Base-by-base conservation (phyloP, 352 stramenopile species). In the Phytophthora pseudosyringae region DNA sequence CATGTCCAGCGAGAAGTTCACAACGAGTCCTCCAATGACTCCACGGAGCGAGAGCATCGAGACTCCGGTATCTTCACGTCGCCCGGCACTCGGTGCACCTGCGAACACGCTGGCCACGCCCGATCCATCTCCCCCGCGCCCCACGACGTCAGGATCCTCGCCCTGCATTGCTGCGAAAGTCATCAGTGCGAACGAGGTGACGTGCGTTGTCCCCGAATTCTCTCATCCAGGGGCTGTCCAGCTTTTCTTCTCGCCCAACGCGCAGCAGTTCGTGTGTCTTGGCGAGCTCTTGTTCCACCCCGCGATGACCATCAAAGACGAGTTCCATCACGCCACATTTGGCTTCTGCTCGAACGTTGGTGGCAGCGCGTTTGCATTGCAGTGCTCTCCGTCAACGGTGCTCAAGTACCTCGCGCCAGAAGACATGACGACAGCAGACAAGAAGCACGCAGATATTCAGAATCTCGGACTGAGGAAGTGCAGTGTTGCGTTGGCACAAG, bases 231-330 rank as follows among this genome's bases (percentile, higher is more conserved):
- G 80, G 0, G 35, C 47, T 5, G 72, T 90, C 4, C 41, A 75
- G 13, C 78, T 93, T 15, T 87, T 75, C 31, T 76, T 93, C 33
- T 93, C 83, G 1, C 74, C 83, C 29, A 93, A 93, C 18, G 73
- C 83, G 2, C 83, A 93, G 67, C 81, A 93, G 58, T 93, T 93
- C 16, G 63, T 90, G 10, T 85, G 63, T 38, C 64, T 93, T 1
- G 83, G 83, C 0, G 76, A 83, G 15, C 29, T 93, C 1, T 51
- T 78, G 16, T 74, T 91, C 25, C 83, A 93, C 49, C 70, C 79
- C 0, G 64, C 81, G 1, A 67, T 91, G 12, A 58, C 59, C 6
- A 81, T 93, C 33, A 70, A 87, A 60, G 73, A 90, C n/a, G 58
- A 73, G 8, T 63, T 69, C 18, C 53, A 74, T 25, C 53, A 54